Conservation (phyloP, 2,329 filamentous ascomycete genomes). For the Pseudocercospora fuligena region DNA sequence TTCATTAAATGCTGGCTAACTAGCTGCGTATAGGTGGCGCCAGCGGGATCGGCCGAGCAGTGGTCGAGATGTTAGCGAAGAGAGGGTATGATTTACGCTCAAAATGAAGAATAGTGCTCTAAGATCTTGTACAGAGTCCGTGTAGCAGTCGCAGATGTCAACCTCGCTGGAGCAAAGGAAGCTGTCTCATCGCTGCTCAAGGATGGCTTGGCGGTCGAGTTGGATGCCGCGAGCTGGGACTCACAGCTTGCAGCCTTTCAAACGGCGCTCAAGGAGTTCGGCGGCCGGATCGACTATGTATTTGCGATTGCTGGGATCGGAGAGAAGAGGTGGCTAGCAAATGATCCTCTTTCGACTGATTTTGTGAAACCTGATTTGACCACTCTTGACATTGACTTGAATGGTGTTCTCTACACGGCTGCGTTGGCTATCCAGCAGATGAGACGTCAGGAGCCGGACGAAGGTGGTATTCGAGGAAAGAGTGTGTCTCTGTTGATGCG, state of each 20-base stretch:
- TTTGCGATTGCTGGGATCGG: conserved; percentile 45
- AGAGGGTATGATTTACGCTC: conserved; percentile 27
- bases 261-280: conserved; percentile 40
- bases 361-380: conserved; percentile 48
- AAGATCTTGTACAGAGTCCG: conserved; percentile 45
- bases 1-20: not conserved
- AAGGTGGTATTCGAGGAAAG: conserved; percentile 45
- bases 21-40: conserved; percentile 16
- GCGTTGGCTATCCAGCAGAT: conserved; percentile 52
- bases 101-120: not conserved
- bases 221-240: conserved; percentile 45
- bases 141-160: conserved; percentile 54
- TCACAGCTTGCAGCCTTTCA: conserved; percentile 46
- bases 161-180: conserved; percentile 36
- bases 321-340: conserved; percentile 45
- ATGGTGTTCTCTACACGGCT: conserved; percentile 49
- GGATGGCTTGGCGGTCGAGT: conserved; percentile 32
- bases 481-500: conserved; percentile 34
- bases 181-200: conserved; percentile 35
- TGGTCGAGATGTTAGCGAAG: conserved; percentile 38
- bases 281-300: conserved; percentile 47
- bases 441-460: conserved; percentile 44
- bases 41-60: conserved; percentile 44
- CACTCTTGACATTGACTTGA: conserved; percentile 48
- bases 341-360: conserved; percentile 27